These are phyloP conservation scores for Ophiostoma sp. DNA, from an alignment of 2,329 filamentous ascomycete genomes.

Conservation along the genomic window DNA sequence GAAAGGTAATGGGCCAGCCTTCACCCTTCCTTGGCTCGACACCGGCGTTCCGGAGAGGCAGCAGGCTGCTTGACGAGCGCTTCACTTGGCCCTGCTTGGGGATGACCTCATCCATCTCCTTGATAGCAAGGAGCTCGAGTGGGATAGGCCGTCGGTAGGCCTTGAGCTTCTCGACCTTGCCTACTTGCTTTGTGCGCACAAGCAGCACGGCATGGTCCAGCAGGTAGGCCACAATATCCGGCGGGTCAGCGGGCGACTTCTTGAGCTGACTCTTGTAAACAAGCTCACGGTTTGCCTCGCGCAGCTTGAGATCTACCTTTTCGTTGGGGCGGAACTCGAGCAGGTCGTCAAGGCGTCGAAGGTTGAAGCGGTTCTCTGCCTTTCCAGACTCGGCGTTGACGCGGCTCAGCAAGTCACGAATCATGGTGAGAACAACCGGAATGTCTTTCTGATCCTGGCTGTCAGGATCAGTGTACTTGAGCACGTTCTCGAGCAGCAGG, in stretches of 20 bases:
- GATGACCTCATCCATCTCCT: constrained; percentile 95
- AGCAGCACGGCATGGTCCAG: constrained; percentile 94
- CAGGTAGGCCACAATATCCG: constrained; percentile 88
- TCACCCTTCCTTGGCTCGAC: constrained; percentile 58
- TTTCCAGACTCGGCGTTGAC: constrained; percentile 96
- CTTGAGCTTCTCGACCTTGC: constrained; percentile 90
- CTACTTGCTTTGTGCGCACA: constrained; percentile 83
- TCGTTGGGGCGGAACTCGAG: constrained; percentile 87
- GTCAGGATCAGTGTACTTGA: constrained; percentile 85
- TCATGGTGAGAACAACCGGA: constrained; percentile 78
- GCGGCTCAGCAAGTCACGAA: constrained; percentile 77
- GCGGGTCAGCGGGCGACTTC: constrained; percentile 80
- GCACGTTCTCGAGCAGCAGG: constrained; percentile 79
- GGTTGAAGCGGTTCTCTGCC: constrained; percentile 94
- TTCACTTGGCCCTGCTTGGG: constrained; percentile 75
- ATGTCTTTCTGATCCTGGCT: constrained; percentile 89
- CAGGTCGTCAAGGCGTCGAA: constrained; percentile 85
- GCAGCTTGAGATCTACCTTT: constrained; percentile 87
- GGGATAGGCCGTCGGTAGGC: constrained; percentile 92
- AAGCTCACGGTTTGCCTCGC: constrained; percentile 85
- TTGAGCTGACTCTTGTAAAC: constrained; percentile 93
- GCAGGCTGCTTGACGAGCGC: constrained; percentile 76
- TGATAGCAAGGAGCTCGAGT: constrained; percentile 83
- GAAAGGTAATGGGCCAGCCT: constrained; percentile 92
- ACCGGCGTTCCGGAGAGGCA: constrained; percentile 45